These are phyloP conservation scores for Aquilaria agallochum DNA, from an alignment of 441 rosid species.

Conservation along the genomic window DNA sequence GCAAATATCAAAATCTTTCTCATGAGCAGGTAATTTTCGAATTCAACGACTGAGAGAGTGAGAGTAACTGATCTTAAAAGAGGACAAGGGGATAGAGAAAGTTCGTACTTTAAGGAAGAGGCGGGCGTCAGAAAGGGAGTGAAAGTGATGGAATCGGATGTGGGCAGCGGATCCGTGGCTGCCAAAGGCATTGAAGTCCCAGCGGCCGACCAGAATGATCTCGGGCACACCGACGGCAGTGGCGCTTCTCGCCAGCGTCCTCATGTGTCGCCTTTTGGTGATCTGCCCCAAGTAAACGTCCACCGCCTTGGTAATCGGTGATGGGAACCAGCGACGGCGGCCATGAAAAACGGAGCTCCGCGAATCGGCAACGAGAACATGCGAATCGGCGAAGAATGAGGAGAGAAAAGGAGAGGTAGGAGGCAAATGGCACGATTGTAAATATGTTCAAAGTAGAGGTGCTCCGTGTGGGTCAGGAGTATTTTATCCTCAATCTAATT, in stretches of 20 bases:
- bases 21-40: conserved; percentile 24
- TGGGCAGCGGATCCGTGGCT: conserved; percentile 95
- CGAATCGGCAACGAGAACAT: too few relatives aligned
- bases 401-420: too few relatives aligned
- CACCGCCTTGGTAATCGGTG: too few relatives aligned
- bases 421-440: too few relatives aligned
- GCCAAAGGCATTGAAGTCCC: conserved; percentile 94
- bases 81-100: neutral
- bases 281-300: too few relatives aligned
- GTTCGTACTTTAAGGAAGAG: conserved; percentile 55
- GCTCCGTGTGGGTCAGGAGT: too few relatives aligned
- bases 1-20: conserved; percentile 84
- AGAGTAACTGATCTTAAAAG: conserved; percentile 2
- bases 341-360: too few relatives aligned
- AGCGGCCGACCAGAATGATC: conserved; percentile 79
- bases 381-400: too few relatives aligned
- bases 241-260: conserved; percentile 86
- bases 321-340: too few relatives aligned
- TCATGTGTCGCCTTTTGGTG: conserved; percentile 87
- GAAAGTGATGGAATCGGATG: conserved; percentile 78
- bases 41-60: neutral
- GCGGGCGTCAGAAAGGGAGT: conserved; percentile 72
- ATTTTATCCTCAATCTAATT: too few relatives aligned
- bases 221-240: conserved; percentile 91
- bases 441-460: too few relatives aligned